Evolutionary conservation across 2,329 filamentous ascomycete genomes (phyloP), one percentile per base, ranked within the genome.

Genomic region (Pestalotiopsis sp.): DNA sequence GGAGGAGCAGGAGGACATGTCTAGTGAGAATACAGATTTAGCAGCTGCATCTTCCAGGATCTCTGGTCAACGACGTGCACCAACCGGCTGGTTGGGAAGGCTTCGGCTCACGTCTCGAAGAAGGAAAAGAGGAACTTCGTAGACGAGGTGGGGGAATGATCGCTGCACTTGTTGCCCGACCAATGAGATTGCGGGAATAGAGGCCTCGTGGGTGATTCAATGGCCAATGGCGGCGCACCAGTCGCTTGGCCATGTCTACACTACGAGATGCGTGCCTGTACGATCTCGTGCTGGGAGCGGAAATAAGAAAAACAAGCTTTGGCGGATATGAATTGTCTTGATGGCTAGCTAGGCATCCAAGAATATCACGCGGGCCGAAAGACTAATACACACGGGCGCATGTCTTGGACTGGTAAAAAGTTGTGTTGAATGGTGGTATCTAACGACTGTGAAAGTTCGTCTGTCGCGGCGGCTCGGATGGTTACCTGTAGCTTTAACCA

Each of bases 11-110:
- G 38, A 52, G 17, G 1, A 17, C 59, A 20, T 62, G 13, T 23
- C 12, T 13, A 20, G n/a, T 31, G 31, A 38, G 23, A 38, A 39
- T 38, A 38, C 38, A 39, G 14, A 38, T n/a, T 36, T 20, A 39
- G 27, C 11, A 39, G 27, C 59, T 62, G 59, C 59, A 62, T 62
- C 59, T 39, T 23, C 27, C 59, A 62, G 59, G 59, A 27, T 39
- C 59, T 39, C 31, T 31, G 9, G 27, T 39, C 27, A 62, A 20
- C 27, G 20, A 59, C n/a, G 11, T 59, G 36, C 59, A 39, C 59
- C 31, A 36, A 39, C 59, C 11, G 31, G 27, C 27, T 62, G 59
- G 59, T 36, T 59, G 17, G 12, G 23, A 59, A 20, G n/a, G 31
- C 31, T 36, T 36, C 23, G 45, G 20, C 14, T 59, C 17, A 13